These are phyloP conservation scores for Coniochaeta sp. DNA, from an alignment of 2,329 filamentous ascomycete genomes.

Conservation along the genomic window DNA sequence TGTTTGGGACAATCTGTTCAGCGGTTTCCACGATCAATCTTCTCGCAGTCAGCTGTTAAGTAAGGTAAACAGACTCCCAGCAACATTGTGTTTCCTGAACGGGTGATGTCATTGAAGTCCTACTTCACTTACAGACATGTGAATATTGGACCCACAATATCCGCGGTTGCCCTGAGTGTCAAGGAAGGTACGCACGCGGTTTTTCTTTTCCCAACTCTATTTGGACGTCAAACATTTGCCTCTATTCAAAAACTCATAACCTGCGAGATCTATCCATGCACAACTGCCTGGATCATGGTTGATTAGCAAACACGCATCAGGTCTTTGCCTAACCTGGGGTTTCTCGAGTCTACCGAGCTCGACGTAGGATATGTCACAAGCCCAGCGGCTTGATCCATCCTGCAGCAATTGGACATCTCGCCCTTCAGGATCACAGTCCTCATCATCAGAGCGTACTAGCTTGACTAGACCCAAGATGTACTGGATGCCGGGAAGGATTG, in stretches of 20 bases:
- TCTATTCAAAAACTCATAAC: not conserved
- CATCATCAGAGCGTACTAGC: not conserved
- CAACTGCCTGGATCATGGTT: not conserved
- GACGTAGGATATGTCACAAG: not conserved
- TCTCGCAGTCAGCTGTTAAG: not conserved
- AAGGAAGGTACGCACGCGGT: not conserved
- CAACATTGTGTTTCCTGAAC: not conserved
- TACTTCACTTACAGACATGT: not conserved
- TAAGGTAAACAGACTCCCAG: not conserved
- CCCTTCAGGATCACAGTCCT: not conserved
- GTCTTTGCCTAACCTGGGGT: not conserved
- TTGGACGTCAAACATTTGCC: not conserved
- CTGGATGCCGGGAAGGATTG: not conserved
- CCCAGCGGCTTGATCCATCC: not conserved
- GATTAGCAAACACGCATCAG: no score
- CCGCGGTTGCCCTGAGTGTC: not conserved
- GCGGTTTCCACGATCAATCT: not conserved
- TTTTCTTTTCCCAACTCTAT: not conserved
- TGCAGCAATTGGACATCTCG: not conserved
- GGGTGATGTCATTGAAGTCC: not conserved
- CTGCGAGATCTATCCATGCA: not conserved
- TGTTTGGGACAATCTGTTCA: not conserved
- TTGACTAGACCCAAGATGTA: not conserved
- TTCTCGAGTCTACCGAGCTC: not conserved
- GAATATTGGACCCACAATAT: not conserved